Base-by-base conservation (phyloP, 2,329 filamentous ascomycete genomes). In the Colletotrichum tofieldiae region DNA sequence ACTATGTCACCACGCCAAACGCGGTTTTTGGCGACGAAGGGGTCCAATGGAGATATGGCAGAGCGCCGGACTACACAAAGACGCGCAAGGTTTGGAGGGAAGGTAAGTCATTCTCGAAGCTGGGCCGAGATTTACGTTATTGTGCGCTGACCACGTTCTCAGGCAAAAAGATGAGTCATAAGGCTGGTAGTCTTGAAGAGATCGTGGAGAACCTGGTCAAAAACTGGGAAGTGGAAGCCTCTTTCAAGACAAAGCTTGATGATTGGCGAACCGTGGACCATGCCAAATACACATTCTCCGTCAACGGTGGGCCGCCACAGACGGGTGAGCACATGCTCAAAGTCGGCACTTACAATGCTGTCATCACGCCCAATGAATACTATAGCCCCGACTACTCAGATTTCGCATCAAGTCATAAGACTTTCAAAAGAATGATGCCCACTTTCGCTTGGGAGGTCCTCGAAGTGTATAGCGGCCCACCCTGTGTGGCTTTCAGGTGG, bases 361-460 rank as follows among this genome's bases (percentile, higher is more conserved):
- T 93, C 79, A 89, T 93, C 74, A 82, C 86, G 12, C 82, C 90
- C 14, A 91, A 90, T 77, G 86, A 90, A 78, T 93, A 88, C 82
- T 93, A 93, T 80, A 88, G 88, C 74, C 89, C 91, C 0, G 84
- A 84, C 61, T 85, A 89, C 71, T 90, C 86, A 3, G 89, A 91
- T 79, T 93, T 93, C 76, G 85, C 86, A 1, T 85, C 84, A 4
- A 92, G 89, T 77, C 91, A 93, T 83, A 92, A 93, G 84, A 90
- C 89, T 0, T 93, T 93, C 80, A 93, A 93, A 83, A 84, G 90
- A 65, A 93, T 93, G 90, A 93, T 93, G 91, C 91, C 91, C 0
- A 90, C 87, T 0, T 93, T 93, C 79, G 91, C 91, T 0, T 93
- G 91, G 90, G 91, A 93, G 81, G 90, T 93, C 1, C 78, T 92